Evolutionary conservation across 2,329 filamentous ascomycete genomes (phyloP), one percentile per base, ranked within the genome.

Genomic region (Ploettnerulaceae sp.): DNA sequence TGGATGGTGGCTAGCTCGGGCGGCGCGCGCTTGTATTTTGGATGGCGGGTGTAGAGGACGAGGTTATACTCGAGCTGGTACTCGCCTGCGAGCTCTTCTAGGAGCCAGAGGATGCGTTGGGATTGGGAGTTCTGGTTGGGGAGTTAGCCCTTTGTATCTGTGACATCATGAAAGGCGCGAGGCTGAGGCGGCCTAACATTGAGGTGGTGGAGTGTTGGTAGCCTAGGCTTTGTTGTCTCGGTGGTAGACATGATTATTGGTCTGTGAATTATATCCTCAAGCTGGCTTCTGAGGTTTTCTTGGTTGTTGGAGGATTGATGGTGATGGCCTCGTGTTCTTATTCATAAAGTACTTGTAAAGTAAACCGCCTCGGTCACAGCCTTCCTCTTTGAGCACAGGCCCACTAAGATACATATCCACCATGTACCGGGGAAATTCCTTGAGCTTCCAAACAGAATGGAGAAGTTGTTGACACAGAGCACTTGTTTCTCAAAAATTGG

Each of bases 1-100:
- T 94, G 87, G 21, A 94, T 69, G 2, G 84, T 80, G 15, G 40
- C 20, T 34, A 95, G 75, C 60, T 86, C 83, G 0, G 79, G 70
- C 1, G 88, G 87, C 0, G 89, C 89, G 11, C 84, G 72, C 60
- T 71, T 75, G 48, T 82, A 74, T 48, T 70, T 61, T 52, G 67
- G 68, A 53, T 71, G 63, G 43, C 90, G 83, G 8, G 32, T 20
- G 65, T 86, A 86, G 71, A 84, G 90, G 41, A 83, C 72, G 26
- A 57, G 32, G 52, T 89, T 78, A 67, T 93, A 94, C 26, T 83
- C 74, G 33, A 94, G 67, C 34, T 89, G 77, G 67, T 93, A 94
- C 29, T 83, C 74, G 34, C 94, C 67, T 34, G 82, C 75, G 52
- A 84, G 73, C 60, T 84, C 81, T 65, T 85, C 80, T 39, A 86